phyloP scores from a whole-genome alignment of 768 basidiomycete species.

The Pulveroboletus sp. region DNA sequence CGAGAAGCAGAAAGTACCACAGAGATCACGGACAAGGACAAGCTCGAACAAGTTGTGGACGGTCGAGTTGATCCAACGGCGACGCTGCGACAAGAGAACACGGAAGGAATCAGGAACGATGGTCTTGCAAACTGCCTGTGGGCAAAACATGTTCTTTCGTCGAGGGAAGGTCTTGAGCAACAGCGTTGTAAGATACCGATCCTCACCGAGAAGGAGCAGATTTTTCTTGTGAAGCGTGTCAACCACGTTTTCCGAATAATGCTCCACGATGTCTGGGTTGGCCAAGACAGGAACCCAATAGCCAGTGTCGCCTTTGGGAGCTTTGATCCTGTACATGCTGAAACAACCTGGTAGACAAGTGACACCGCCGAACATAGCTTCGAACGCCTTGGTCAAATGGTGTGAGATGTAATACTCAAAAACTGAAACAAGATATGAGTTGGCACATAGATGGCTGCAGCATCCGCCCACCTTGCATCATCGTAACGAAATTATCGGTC shows the following conservation, averaged over 20 bases:
- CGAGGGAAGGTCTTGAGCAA: slow-evolving; percentile 99
- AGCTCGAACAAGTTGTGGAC: slow-evolving; percentile 97
- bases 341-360: slow-evolving; percentile 99
- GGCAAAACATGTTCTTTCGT: slow-evolving; percentile 98
- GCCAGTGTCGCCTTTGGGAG: slow-evolving; percentile 91
- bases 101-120: slow-evolving; percentile 96
- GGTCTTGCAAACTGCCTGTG: slow-evolving; percentile 98
- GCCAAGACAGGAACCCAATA: slow-evolving; percentile 99
- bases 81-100: slow-evolving; percentile 89
- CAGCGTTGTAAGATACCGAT: slow-evolving; percentile 97
- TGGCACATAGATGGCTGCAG: neutral
- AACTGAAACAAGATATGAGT: slow-evolving; percentile 44
- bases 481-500: slow-evolving; percentile 27
- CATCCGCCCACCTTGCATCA: slow-evolving; percentile 88
- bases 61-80: slow-evolving; percentile 99
- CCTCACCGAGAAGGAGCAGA: slow-evolving; percentile 91
- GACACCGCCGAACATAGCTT: slow-evolving; percentile 99
- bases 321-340: slow-evolving; percentile 99
- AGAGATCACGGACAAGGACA: slow-evolving; percentile 92
- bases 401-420: slow-evolving; percentile 99
- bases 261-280: slow-evolving; percentile 97
- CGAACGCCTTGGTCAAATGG: slow-evolving; percentile 98
- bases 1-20: slow-evolving; percentile 99
- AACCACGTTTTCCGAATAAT: slow-evolving; percentile 99
- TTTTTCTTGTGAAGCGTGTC: slow-evolving; percentile 99